Evolutionary conservation across 2,329 filamentous ascomycete species (phyloP), one percentile per base, ranked within the genome.

Genomic region (Didymellaceae sp.): DNA sequence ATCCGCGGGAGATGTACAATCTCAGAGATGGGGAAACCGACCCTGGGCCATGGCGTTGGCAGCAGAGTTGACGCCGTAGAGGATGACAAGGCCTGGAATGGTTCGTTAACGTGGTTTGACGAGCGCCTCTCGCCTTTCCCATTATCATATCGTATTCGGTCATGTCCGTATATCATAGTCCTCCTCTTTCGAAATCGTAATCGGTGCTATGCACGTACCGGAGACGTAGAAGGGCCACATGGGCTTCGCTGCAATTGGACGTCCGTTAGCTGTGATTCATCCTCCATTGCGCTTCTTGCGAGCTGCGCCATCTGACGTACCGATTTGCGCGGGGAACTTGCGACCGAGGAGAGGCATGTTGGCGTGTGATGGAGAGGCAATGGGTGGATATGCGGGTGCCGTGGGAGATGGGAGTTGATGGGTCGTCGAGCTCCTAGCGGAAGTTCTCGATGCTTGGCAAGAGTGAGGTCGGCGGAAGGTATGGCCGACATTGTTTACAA

Each of bases 191-290:
- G 5, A 5, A 34, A 21, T 21, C 16, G 3, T 6, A 6, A n/a
- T n/a, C 45, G 39, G 40, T 30, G 17, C 43, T 41, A 26, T 58
- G 54, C 39, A 82, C 89, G 74, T 94, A 96, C 93, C 91, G 75
- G 93, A 93, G 77, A 84, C 82, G 83, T 92, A 94, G 86, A 97
- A 97, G 67, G 93, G 93, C 76, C 85, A 86, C 87, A 95, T 87
- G 68, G 93, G 91, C 83, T 85, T 85, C 80, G 90, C 93, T 97
- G 74, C 75, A 71, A 65, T 62, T 53, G 54, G 52, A 54, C 58
- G 35, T 67, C 51, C 50, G 57, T 74, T 68, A 74, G 72, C 62
- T 53, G 40, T 55, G 33, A 37, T 54, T 41, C 26, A 43, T 39
- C 54, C 40, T 34, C 35, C 33, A 32, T 11, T 17, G 18, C 21